These are phyloP conservation scores for Agaricus subrufescens DNA, from an alignment of 768 basidiomycete species.

Conservation along the genomic window DNA sequence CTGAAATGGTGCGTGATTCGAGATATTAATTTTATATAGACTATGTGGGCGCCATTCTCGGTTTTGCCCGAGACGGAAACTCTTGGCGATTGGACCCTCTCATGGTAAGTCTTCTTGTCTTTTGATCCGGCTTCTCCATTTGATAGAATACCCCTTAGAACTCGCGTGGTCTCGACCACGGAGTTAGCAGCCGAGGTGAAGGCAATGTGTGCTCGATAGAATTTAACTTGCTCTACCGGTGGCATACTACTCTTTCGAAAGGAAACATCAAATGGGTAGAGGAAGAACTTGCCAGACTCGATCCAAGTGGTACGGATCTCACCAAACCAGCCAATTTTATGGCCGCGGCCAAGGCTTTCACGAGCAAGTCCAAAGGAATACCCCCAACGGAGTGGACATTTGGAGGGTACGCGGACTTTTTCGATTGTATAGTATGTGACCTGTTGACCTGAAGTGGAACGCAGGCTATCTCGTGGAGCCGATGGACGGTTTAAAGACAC, in stretches of 20 bases:
- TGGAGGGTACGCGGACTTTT: slow-evolving; percentile 31
- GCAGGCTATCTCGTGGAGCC: slow-evolving; percentile 43
- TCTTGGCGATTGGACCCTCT: slow-evolving; percentile 70
- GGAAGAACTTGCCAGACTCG: slow-evolving; percentile 33
- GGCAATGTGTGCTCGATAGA: slow-evolving; percentile 77
- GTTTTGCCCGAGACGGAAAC: slow-evolving; percentile 57
- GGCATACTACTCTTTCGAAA: slow-evolving; percentile 61
- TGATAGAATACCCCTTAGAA: slow-evolving; percentile 27
- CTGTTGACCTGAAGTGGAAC: neutral
- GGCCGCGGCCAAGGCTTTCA: slow-evolving; percentile 22
- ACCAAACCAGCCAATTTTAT: slow-evolving; percentile 32
- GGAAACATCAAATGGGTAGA: slow-evolving; percentile 55
- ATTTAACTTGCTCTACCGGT: slow-evolving; percentile 62
- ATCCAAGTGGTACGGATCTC: too few species aligned
- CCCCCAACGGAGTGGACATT: slow-evolving; percentile 53
- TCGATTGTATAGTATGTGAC: neutral
- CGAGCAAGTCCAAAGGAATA: slow-evolving; percentile 14
- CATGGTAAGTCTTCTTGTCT: slow-evolving; percentile 31
- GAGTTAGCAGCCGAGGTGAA: slow-evolving; percentile 55
- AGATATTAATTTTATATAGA: slow-evolving; percentile 27
- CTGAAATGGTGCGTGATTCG: neutral
- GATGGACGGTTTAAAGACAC: slow-evolving; percentile 58
- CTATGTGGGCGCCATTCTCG: slow-evolving; percentile 73
- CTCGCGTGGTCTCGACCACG: slow-evolving; percentile 47
- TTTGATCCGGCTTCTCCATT: neutral